Evolutionary conservation across 1,284 basidiomycete species (phyloP).

Genomic region (Puccinia polysora): DNA sequence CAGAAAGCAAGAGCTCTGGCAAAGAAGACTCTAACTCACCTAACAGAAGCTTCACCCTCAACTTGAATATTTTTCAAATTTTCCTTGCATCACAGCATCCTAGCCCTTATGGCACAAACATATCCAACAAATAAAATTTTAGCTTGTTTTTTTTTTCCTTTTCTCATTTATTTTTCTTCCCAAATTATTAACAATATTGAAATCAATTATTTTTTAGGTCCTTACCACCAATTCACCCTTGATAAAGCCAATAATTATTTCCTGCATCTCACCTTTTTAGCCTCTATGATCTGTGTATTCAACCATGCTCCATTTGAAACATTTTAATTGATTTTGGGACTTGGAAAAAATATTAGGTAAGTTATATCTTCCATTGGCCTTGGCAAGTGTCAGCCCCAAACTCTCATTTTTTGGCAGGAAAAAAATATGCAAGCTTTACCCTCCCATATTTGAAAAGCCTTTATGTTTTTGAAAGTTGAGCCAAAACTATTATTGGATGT

Average conservation of each 20-base stretch:
- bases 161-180: neutral
- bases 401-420: neutral
- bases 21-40: neutral
- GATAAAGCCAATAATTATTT: neutral
- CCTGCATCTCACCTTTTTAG: conserved; percentile 3
- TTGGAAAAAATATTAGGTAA: neutral
- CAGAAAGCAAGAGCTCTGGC: neutral
- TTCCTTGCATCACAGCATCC: neutral
- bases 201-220: conserved; percentile 8
- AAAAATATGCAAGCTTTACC: neutral
- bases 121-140: neutral
- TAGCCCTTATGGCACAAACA: neutral
- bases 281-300: neutral
- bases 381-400: neutral
- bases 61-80: neutral
- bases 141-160: neutral
- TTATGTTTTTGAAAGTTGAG: neutral
- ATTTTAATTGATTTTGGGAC: conserved; percentile 14
- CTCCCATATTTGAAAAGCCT: neutral
- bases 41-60: neutral
- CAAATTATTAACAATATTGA: neutral
- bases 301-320: conserved; percentile 14
- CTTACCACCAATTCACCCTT: conserved; percentile 15
- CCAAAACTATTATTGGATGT: no score
- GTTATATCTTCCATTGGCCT: neutral